phyloP scores from a whole-genome alignment of 306 rosid species.

The Hylodesmum podocarpum region DNA sequence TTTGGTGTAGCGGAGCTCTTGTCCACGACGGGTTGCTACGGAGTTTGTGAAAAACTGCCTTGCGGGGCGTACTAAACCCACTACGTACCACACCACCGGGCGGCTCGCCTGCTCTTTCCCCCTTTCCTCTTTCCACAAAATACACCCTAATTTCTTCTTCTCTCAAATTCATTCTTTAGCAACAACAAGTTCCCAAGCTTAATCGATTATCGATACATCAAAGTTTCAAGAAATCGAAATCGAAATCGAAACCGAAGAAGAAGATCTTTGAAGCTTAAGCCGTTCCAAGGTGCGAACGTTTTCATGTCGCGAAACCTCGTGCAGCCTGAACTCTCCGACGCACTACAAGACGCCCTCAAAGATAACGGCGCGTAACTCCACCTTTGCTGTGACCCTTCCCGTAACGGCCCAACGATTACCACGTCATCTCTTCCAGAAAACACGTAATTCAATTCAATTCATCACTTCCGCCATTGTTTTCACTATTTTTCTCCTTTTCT shows the following conservation, averaged over 20 bases:
- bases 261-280: slow-evolving; percentile 65
- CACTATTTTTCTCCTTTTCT: not conserved
- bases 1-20: no score
- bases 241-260: not conserved
- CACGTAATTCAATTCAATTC: slow-evolving; percentile 61
- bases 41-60: no score
- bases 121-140: no score
- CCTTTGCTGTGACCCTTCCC: slow-evolving; percentile 87
- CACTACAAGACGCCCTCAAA: slow-evolving; percentile 86
- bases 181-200: not conserved
- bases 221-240: not conserved
- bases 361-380: slow-evolving; percentile 59
- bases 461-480: not conserved
- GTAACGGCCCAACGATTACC: slow-evolving; percentile 71
- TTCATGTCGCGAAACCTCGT: slow-evolving; percentile 93
- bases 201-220: no score
- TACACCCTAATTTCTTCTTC: no score
- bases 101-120: no score
- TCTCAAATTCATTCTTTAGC: no score
- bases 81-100: no score
- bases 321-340: slow-evolving; percentile 83
- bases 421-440: slow-evolving; percentile 69
- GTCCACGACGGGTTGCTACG: no score
- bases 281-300: slow-evolving; percentile 71
- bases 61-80: no score